These are phyloP conservation scores for Heritiera fomes DNA, from an alignment of 345 rosid genomes.

Conservation along the genomic window DNA sequence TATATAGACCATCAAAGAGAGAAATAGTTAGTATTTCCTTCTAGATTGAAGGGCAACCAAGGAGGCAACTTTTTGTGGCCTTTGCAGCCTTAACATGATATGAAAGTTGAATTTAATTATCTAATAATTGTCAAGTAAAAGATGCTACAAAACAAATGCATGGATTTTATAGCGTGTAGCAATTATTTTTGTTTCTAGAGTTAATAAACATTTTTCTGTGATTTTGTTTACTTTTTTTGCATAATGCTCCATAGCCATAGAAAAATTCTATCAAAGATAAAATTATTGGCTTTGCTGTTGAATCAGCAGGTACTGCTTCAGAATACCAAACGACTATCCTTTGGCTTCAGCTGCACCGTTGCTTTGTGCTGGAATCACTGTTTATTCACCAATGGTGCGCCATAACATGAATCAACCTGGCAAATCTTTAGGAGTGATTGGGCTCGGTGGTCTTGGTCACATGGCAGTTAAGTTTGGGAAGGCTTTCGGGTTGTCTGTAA, in stretches of 20 bases:
- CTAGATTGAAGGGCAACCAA: neutral
- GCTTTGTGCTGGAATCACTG: slow-evolving; percentile 92
- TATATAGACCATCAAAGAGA: neutral
- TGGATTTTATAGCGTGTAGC: neutral
- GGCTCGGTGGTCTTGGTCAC: slow-evolving; percentile 95
- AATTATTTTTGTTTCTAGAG: neutral
- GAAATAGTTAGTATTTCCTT: neutral
- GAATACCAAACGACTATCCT: slow-evolving; percentile 66
- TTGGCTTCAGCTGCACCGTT: slow-evolving; percentile 76
- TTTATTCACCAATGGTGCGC: slow-evolving; percentile 78
- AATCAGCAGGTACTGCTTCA: slow-evolving; percentile 71
- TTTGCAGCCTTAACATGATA: neutral
- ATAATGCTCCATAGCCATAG: neutral
- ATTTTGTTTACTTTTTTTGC: neutral
- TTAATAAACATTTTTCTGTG: neutral
- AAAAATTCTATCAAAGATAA: neutral
- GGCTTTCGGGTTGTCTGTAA: slow-evolving; percentile 80
- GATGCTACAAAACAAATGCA: neutral
- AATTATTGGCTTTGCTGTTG: slow-evolving; percentile 1
- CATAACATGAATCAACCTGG: slow-evolving; percentile 86
- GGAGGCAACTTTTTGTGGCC: neutral
- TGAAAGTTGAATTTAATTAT: neutral
- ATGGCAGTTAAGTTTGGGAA: slow-evolving; percentile 97
- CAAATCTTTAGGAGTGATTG: slow-evolving; percentile 76
- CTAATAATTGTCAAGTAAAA: neutral